Evolutionary conservation across 176 grass and related monocot species (phyloP), one percentile per base, ranked within the genome.

Genomic region (Luzula sylvatica): DNA sequence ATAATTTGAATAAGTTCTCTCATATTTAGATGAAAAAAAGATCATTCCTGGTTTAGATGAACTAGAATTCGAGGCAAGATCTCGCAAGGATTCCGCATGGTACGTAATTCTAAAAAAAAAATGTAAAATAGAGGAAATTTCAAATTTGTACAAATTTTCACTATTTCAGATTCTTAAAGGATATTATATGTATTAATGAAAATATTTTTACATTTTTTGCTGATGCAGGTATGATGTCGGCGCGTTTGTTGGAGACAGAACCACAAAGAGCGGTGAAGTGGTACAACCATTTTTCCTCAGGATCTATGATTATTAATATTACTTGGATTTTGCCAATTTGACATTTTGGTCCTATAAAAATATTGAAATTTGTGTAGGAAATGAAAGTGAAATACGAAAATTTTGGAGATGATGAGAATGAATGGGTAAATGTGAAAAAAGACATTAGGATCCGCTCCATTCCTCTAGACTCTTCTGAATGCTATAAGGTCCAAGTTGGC

Each of bases 181-280:
- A 9, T 35, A 35, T 35, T 32, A 32, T 35, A 35, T 35, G 9
- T 9, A 35, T 35, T 35, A 35, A 35, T 35, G 30, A 35, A 7
- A 35, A 7, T 35, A 7, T 9, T 35, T 35, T 35, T 16, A 43
- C 23, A 46, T 12, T 62, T 64, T 40, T 11, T 56, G n/a, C 63
- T 49, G n/a, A 28, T 69, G 65, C 77, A 81, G 77, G 77, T 74
- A 81, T 53, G 77, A 81, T 70, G 65, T 81, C 20, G 21, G 50
- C 44, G 65, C 38, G 15, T 81, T 81, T 58, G 17, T 81, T 40
- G 35, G 48, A 17, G 64, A 81, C 22, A 56, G 77, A 41, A 5
- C 56, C 59, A 32, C 14, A 27, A 73, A 39, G 56, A 66, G 42
- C 60, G 56, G 56, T 47, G 65, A 81, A 69, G 52, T 81, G 44